Evolutionary conservation across 2,329 filamentous ascomycete species (phyloP), one percentile per base, ranked within the genome.

Genomic region (Aspergillus costaricaensis): DNA sequence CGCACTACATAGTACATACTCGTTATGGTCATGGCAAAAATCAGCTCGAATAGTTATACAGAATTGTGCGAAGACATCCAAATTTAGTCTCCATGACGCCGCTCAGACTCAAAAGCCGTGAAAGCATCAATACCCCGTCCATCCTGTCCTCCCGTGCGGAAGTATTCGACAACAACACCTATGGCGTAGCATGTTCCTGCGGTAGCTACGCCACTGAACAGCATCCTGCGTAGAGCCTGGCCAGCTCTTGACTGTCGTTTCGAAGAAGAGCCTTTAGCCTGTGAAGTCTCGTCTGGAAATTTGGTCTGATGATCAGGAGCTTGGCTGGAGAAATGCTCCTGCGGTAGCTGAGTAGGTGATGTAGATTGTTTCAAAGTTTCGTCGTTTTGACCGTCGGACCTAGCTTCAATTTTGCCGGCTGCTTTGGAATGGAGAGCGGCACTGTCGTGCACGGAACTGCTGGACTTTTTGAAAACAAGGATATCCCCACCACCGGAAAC

Each of bases 171-270:
- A 4, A 77, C 70, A 36, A 77, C 76, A 4, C 77, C 77, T 36
- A 78, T 65, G 2, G 76, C 76, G 67, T 80, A 80, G 58, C 74
- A 79, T 5, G 75, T 74, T 36, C 67, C 74, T 23, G 72, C 76
- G 2, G 75, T 76, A 4, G 68, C 69, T 1, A 65, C 65, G 5
- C 77, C 73, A 21, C 72, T 66, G n/a, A 77, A 58, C 7, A 79
- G 21, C 61, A 78, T 72, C 41, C 74, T 67, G 23, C 74, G 72
- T 5, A 74, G 12, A 7, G 65, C 43, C n/a, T 62, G 70, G 27
- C 65, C 58, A 25, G 66, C 36, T 17, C 57, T 64, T 9, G 68
- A 66, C 19, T 58, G 23, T 3, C 57, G 43, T 14, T 65, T 61
- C 53, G 48, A 47, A 17, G 32, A 41, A 21, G 36, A 41, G 25